phyloP scores from a whole-genome alignment of 1,284 basidiomycete species.

The Cryptococcus jaspeensis region DNA sequence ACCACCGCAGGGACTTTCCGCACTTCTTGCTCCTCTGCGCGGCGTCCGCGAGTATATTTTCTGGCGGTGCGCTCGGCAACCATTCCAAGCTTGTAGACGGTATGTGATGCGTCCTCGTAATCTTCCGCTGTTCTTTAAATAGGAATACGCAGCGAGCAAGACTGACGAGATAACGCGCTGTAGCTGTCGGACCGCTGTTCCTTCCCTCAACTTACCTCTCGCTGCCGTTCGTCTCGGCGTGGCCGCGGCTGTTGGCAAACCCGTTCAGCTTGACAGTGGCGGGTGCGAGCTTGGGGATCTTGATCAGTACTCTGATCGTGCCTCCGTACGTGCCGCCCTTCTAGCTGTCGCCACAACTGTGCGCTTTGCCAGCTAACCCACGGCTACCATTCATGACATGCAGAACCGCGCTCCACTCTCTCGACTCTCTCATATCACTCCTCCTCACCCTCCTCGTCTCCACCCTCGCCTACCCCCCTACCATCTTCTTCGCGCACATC shows the following conservation, averaged over 20 bases:
- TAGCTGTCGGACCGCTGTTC: constrained; percentile 43
- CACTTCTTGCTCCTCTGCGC: constrained; percentile 62
- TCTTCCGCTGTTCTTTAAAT: neutral
- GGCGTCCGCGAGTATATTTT: constrained; percentile 38
- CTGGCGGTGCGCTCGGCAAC: constrained; percentile 63
- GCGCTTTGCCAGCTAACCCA: neutral
- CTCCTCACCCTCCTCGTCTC: constrained; percentile 73
- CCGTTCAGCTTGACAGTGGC: constrained; percentile 54
- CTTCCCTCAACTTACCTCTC: constrained; percentile 28
- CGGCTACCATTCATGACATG: neutral
- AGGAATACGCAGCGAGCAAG: too few species aligned
- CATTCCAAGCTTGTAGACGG: constrained; percentile 67
- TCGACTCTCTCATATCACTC: constrained; percentile 73
- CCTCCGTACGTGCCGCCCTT: constrained; percentile 55
- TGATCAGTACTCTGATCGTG: constrained; percentile 46
- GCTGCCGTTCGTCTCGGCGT: constrained; percentile 17
- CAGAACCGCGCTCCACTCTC: constrained; percentile 56
- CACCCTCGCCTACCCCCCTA: constrained; percentile 75
- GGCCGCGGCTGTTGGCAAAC: constrained; percentile 44
- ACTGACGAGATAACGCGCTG: neutral
- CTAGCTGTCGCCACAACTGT: neutral
- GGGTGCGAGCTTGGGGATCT: constrained; percentile 49
- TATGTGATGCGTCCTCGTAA: constrained; percentile 51
- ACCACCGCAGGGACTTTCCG: constrained; percentile 53
- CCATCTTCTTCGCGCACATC: constrained; percentile 72